These are phyloP conservation scores for Solanum hybrid DNA, from an alignment of 305 asterid genomes.

Conservation along the genomic window DNA sequence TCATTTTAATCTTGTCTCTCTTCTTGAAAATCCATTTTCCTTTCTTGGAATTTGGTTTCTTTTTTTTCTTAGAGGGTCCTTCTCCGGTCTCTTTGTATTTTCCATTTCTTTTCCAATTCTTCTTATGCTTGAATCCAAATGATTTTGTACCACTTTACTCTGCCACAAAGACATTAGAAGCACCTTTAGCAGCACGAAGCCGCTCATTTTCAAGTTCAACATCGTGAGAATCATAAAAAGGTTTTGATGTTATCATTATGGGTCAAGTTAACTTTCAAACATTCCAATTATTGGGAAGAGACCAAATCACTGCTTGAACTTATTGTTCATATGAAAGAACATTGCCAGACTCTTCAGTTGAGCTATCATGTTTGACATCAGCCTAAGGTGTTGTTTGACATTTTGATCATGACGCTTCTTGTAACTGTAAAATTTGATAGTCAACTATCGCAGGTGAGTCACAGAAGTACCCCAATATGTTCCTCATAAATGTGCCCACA, in stretches of 20 bases:
- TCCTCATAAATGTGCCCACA: too few species aligned
- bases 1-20: background rate
- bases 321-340: too few species aligned
- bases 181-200: background rate
- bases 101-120: background rate
- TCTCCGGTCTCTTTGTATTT: background rate
- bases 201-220: background rate
- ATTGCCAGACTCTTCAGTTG: too few species aligned
- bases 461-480: too few species aligned
- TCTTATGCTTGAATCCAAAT: background rate
- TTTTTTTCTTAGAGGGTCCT: background rate
- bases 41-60: background rate
- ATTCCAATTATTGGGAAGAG: too few species aligned
- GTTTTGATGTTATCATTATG: background rate
- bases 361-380: too few species aligned
- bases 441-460: too few species aligned
- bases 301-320: too few species aligned
- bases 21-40: background rate
- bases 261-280: background rate
- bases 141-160: background rate
- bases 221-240: background rate
- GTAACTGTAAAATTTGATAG: too few species aligned
- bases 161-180: background rate
- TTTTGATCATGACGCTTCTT: too few species aligned
- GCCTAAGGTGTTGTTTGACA: too few species aligned